phyloP scores from a whole-genome alignment of 768 basidiomycete species.

The Rubroboletus pulcherrimus region DNA sequence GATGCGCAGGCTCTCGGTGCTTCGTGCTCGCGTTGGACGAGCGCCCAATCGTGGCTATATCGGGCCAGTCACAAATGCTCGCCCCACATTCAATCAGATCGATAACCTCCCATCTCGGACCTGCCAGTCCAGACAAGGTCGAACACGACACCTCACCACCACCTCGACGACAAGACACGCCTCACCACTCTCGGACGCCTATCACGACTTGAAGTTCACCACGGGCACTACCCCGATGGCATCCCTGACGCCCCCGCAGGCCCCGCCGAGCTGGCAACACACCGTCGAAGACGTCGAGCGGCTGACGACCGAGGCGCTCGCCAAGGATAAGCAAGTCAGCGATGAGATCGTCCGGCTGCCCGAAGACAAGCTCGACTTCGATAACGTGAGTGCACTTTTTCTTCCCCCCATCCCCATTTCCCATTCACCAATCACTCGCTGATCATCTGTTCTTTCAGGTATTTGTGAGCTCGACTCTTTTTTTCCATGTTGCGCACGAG shows the following conservation, averaged over 20 bases:
- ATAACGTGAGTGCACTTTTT: slow-evolving; percentile 48
- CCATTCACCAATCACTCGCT: neutral
- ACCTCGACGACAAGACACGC: slow-evolving; percentile 2
- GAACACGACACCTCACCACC: slow-evolving; percentile 8
- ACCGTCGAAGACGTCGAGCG: slow-evolving; percentile 56
- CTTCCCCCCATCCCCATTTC: no score
- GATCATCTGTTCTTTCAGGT: slow-evolving; percentile 42
- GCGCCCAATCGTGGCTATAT: slow-evolving; percentile 14
- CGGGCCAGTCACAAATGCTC: slow-evolving; percentile 2
- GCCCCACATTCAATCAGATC: neutral
- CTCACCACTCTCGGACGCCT: neutral
- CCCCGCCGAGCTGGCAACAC: slow-evolving; percentile 67
- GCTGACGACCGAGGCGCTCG: slow-evolving; percentile 59
- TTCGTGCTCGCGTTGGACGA: neutral
- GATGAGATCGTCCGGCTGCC: slow-evolving; percentile 62
- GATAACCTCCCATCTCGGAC: neutral
- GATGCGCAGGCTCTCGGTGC: neutral
- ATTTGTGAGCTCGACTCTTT: slow-evolving; percentile 52
- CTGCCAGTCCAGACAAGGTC: neutral
- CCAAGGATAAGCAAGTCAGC: slow-evolving; percentile 49
- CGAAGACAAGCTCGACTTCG: slow-evolving; percentile 57
- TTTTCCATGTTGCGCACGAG: neutral
- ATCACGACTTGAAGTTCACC: slow-evolving; percentile 5
- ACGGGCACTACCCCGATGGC: slow-evolving; percentile 31
- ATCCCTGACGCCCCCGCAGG: slow-evolving; percentile 61